These are phyloP conservation scores for Gossypium trilobum DNA, from an alignment of 441 rosid species.

Conservation along the genomic window DNA sequence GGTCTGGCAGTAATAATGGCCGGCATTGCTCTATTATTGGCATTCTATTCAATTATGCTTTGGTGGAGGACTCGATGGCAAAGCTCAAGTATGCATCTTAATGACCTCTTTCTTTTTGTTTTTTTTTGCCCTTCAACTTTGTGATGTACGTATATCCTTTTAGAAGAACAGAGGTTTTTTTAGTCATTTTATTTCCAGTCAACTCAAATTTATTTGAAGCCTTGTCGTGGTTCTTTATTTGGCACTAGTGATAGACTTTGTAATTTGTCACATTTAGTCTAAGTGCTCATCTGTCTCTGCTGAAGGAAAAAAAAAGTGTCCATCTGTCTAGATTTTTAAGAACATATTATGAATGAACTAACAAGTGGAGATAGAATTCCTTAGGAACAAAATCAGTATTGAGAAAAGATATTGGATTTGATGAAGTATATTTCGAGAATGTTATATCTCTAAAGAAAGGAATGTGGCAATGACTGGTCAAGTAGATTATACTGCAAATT, in stretches of 20 bases:
- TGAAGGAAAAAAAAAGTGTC: background rate
- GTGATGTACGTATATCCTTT: slow-evolving; percentile 5
- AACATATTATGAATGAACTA: background rate
- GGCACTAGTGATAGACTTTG: background rate
- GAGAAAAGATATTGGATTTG: background rate
- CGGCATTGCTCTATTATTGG: slow-evolving; percentile 88
- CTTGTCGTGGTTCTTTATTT: slow-evolving; percentile 2
- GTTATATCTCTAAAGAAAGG: background rate
- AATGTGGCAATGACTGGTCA: background rate
- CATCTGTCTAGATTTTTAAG: background rate
- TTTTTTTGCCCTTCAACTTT: background rate
- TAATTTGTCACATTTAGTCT: background rate
- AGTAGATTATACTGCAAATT: background rate
- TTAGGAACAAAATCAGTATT: background rate
- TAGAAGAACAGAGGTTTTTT: background rate
- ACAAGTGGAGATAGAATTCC: background rate
- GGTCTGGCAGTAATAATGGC: slow-evolving; percentile 97
- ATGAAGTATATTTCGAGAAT: slow-evolving; percentile 4
- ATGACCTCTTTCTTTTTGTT: background rate
- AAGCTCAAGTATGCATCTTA: slow-evolving; percentile 73
- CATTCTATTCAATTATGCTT: slow-evolving; percentile 97
- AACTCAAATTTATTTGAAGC: background rate
- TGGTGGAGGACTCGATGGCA: slow-evolving; percentile 99
- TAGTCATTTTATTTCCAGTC: background rate
- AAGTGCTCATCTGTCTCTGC: background rate